These are phyloP conservation scores for Penicillium sp. DNA, from an alignment of 2,329 filamentous ascomycete species.

Conservation along the genomic window DNA sequence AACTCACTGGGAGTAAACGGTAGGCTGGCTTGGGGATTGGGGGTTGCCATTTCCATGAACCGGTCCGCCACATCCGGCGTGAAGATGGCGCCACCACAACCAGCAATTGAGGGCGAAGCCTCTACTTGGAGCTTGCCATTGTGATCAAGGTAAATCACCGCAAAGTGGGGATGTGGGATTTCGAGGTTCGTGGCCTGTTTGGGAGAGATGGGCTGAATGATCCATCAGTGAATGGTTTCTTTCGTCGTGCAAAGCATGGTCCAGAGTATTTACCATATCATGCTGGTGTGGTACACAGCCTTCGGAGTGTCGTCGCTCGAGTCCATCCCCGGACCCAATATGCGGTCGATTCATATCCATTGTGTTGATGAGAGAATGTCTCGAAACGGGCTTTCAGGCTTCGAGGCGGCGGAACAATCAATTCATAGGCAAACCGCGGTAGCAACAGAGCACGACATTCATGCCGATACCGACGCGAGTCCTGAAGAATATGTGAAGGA, in stretches of 20 bases:
- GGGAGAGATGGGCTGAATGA: neutral
- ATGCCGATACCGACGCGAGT: too few relatives aligned
- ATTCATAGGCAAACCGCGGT: too few relatives aligned
- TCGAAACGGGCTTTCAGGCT: neutral
- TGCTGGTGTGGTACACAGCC: conserved; percentile 15
- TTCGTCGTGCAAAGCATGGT: neutral
- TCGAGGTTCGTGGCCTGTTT: conserved; percentile 17
- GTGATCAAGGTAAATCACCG: conserved; percentile 38
- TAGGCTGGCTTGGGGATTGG: conserved; percentile 20
- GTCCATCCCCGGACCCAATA: conserved; percentile 9
- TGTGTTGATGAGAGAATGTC: neutral
- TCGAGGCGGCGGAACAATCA: neutral
- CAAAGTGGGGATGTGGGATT: conserved; percentile 36
- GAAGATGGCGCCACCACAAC: conserved; percentile 34
- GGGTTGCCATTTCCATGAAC: conserved; percentile 31
- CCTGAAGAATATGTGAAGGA: too few relatives aligned
- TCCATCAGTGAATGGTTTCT: neutral
- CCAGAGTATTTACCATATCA: conserved; percentile 17
- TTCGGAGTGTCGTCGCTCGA: conserved; percentile 24
- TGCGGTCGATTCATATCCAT: conserved; percentile 21
- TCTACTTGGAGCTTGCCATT: conserved; percentile 34
- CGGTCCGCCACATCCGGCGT: conserved; percentile 36
- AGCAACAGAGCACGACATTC: too few relatives aligned
- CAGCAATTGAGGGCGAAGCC: conserved; percentile 34
- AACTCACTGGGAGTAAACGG: conserved; percentile 27